Evolutionary conservation across 1,139 yeast species (phyloP).

Genomic region (Debaryomyces sp.): DNA sequence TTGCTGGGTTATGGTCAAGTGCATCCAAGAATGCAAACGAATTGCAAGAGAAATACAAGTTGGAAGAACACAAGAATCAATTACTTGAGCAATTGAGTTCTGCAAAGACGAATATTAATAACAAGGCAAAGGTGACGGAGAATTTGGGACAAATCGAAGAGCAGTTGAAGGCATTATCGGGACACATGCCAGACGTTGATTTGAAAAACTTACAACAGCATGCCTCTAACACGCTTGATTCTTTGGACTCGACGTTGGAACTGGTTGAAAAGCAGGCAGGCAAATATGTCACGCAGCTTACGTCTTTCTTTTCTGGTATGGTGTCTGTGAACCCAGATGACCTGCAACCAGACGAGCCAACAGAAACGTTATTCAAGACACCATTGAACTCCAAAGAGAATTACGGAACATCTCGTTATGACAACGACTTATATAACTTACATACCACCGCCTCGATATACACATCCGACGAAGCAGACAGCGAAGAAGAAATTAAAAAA

Average conservation of each 20-base stretch:
- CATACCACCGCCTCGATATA: slow-evolving; percentile 34
- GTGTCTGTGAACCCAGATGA: slow-evolving; percentile 41
- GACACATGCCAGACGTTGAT: slow-evolving; percentile 20
- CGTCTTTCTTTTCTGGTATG: slow-evolving; percentile 59
- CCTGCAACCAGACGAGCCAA: slow-evolving; percentile 12
- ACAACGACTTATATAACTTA: slow-evolving; percentile 42
- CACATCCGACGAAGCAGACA: slow-evolving; percentile 19
- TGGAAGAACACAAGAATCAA: slow-evolving; percentile 45
- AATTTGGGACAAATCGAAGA: slow-evolving; percentile 34
- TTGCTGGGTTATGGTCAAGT: slow-evolving; percentile 40
- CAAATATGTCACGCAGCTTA: slow-evolving; percentile 56
- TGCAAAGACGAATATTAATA: slow-evolving; percentile 31
- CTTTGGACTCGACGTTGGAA: slow-evolving; percentile 68
- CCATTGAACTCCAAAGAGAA: slow-evolving; percentile 26
- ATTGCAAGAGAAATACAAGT: slow-evolving; percentile 36
- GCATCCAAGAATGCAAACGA: slow-evolving; percentile 37
- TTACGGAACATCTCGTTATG: slow-evolving; percentile 46
- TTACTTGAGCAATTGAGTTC: slow-evolving; percentile 35
- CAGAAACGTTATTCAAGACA: slow-evolving; percentile 27
- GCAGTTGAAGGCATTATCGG: slow-evolving; percentile 30
- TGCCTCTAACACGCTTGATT: slow-evolving; percentile 64
- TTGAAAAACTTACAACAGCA: slow-evolving; percentile 27
- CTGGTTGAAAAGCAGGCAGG: slow-evolving; percentile 67
- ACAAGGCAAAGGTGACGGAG: slow-evolving; percentile 27
- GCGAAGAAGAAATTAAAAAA: slow-evolving; percentile 17